phyloP scores from a whole-genome alignment of 2,329 filamentous ascomycete species.

The Colletotrichum magnum region DNA sequence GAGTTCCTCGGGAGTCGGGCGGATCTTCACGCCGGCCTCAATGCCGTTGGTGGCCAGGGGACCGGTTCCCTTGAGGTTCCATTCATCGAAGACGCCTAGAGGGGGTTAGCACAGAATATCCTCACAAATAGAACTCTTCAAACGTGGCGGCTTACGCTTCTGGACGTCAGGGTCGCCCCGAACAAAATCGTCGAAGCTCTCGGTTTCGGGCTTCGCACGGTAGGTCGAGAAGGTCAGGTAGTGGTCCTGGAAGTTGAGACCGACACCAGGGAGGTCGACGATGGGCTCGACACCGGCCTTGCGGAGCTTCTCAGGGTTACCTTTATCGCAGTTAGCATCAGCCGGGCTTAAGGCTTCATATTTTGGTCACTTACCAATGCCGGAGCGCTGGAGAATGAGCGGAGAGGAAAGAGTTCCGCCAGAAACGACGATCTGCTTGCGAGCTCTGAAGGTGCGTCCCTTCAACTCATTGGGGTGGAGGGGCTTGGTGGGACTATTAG shows the following conservation, averaged over 20 bases:
- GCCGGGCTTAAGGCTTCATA: too few relatives aligned
- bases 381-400: slow-evolving; percentile 81
- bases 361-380: slow-evolving; percentile 63
- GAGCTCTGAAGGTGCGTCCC: slow-evolving; percentile 71
- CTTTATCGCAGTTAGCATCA: slow-evolving; percentile 41
- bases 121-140: too few relatives aligned
- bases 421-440: slow-evolving; percentile 81
- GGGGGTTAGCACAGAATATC: slow-evolving; percentile 18
- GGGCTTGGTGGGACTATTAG: slow-evolving; percentile 71
- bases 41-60: slow-evolving; percentile 85
- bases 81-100: slow-evolving; percentile 79
- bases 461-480: slow-evolving; percentile 68
- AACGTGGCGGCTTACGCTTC: slow-evolving; percentile 62
- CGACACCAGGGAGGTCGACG: slow-evolving; percentile 80
- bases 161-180: slow-evolving; percentile 81
- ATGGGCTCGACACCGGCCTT: slow-evolving; percentile 77
- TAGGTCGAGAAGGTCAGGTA: slow-evolving; percentile 80
- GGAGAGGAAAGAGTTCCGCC: slow-evolving; percentile 82
- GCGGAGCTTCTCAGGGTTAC: slow-evolving; percentile 79
- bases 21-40: slow-evolving; percentile 84
- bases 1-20: slow-evolving; percentile 78
- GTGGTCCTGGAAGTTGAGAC: slow-evolving; percentile 83
- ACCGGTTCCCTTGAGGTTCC: slow-evolving; percentile 84
- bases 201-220: slow-evolving; percentile 80
- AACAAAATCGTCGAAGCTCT: slow-evolving; percentile 86